phyloP scores from a whole-genome alignment of 805 yeast genomes.

The Ogataea saltuana region DNA sequence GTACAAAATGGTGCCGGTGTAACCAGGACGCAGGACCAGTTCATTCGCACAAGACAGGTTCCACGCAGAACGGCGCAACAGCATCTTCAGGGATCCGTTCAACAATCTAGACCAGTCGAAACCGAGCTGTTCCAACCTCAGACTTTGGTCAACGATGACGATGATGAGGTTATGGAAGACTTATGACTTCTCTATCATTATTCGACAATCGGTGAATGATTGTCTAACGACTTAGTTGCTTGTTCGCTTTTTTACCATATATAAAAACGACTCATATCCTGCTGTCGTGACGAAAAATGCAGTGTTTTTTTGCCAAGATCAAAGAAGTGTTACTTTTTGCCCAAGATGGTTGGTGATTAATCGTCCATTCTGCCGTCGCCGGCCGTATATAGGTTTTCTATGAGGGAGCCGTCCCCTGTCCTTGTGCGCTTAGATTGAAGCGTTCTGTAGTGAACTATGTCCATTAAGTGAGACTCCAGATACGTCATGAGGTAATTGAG shows the following conservation, averaged over 20 bases:
- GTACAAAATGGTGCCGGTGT: conserved; percentile 5
- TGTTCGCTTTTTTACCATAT: conserved; percentile 4
- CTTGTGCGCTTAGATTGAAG: conserved; percentile 2
- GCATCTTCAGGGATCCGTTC: conserved; percentile 2
- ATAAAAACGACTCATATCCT: conserved; percentile 1
- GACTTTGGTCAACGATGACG: conserved; percentile 39
- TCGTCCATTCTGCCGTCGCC: too few relatives aligned
- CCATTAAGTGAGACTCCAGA: conserved; percentile 14
- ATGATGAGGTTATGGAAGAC: conserved; percentile 47
- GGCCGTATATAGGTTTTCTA: conserved; percentile 8
- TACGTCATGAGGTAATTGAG: conserved; percentile 11
- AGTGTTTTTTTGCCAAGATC: too few relatives aligned
- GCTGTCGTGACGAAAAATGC: conserved; percentile 6
- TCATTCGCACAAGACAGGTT: conserved; percentile 11
- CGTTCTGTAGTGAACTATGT: conserved; percentile 7
- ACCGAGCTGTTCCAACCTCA: conserved; percentile 32
- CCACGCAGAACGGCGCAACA: conserved; percentile 9
- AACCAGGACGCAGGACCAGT: conserved; percentile 14
- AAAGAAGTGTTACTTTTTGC: too few relatives aligned
- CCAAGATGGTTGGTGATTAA: too few relatives aligned
- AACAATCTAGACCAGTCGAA: conserved; percentile 12
- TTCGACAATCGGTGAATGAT: too few relatives aligned
- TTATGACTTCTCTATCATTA: conserved; percentile 16
- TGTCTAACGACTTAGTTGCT: neutral
- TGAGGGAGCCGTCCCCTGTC: conserved; percentile 1